These are phyloP conservation scores for Endogone sp. DNA, from an alignment of 192 early-diverging fungal genomes.

Conservation along the genomic window DNA sequence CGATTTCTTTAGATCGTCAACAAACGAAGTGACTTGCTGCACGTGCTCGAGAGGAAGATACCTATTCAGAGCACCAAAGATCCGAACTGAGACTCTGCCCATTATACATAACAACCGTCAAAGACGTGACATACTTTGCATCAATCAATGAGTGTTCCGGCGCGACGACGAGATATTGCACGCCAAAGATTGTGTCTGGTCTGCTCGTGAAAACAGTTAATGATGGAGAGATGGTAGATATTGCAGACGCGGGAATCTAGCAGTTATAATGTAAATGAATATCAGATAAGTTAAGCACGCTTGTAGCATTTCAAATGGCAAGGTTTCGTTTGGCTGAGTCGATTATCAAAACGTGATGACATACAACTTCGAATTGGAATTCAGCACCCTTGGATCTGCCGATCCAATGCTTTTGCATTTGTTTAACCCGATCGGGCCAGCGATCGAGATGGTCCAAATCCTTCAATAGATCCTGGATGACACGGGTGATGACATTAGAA, in stretches of 20 bases:
- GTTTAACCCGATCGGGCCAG: constrained; percentile 89
- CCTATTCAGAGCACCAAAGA: not conserved
- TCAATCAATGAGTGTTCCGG: constrained; percentile 48
- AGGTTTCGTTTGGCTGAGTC: too few species aligned
- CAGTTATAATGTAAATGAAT: too few species aligned
- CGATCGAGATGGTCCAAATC: constrained; percentile 70
- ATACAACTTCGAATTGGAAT: constrained; percentile 53
- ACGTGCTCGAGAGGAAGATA: constrained; percentile 17
- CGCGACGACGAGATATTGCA: constrained; percentile 65
- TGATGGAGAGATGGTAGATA: too few species aligned
- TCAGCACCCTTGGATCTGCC: constrained; percentile 80
- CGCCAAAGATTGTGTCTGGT: constrained; percentile 75
- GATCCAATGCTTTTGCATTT: constrained; percentile 92
- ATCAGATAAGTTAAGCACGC: too few species aligned
- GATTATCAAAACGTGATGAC: not conserved
- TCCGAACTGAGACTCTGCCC: too few species aligned
- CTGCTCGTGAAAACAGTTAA: constrained; percentile 75
- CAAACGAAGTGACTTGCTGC: constrained; percentile 20
- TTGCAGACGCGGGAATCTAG: too few species aligned
- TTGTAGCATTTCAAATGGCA: too few species aligned
- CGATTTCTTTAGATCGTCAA: constrained; percentile 13
- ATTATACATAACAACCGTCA: too few species aligned
- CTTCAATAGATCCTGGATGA: constrained; percentile 53
- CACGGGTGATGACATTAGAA: too few species aligned
- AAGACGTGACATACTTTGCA: constrained; percentile 22